Evolutionary conservation across 345 rosid species (phyloP), one percentile per base, ranked within the genome.

Genomic region (Populus tremula): DNA sequence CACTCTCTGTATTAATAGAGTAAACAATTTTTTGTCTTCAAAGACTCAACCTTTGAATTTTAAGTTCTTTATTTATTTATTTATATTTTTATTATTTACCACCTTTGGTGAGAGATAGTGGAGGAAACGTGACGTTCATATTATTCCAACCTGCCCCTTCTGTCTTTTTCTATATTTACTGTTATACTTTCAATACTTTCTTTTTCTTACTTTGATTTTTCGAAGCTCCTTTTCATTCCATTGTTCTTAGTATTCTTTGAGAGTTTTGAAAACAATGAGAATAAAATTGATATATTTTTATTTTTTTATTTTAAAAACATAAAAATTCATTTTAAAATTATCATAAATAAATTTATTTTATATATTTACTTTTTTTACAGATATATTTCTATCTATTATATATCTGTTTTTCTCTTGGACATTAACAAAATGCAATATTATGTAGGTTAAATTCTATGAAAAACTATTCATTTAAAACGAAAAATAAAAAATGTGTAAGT

Each of bases 121-220:
- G 67, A 45, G 25, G 80, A 79, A 49, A 79, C 78, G 75, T 69
- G 81, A 79, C 81, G 84, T 31, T 81, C 73, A 49, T 77, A 81
- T 72, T 71, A 56, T 78, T 73, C 82, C 80, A 29, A 76, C 50
- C 76, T 70, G 65, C 70, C 50, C 53, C 70, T 11, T 23, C 25
- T 67, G 78, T 71, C 83, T 17, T 74, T 77, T 85, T 80, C 82
- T 39, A 6, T 65, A 29, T 65, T 35, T 65, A 21, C 20, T 65
- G 36, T 2, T 65, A 31, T 13, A 5, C 39, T 13, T 0, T 18
- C 39, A 65, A 4, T 33, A 8, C 27, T 69, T 17, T 69, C 45
- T 43, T 11, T 43, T 25, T 9, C 38, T 13, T 11, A 0, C 45
- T 67, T 36, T n/a, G 13, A 35, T 67, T 67, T 53, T 59, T n/a